Evolutionary conservation across 2,329 filamentous ascomycete species (phyloP).

Genomic region (Thielaviopsis euricoi): DNA sequence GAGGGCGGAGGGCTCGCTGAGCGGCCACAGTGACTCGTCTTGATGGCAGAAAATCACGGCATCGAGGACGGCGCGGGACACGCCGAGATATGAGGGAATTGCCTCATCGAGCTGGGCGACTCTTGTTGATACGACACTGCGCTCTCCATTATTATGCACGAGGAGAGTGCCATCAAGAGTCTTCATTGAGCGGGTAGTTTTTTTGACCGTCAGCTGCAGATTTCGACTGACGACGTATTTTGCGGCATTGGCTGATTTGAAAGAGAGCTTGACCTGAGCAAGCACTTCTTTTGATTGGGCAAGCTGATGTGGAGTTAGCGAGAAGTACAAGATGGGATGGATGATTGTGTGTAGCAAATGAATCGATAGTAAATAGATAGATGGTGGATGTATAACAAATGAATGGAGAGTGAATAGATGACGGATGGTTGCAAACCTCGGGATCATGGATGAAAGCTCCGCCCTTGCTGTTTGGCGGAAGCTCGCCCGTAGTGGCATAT

Average conservation of each 20-base stretch:
- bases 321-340: not conserved
- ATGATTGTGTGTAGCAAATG: too few relatives aligned
- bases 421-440: too few relatives aligned
- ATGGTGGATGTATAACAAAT: not conserved
- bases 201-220: slow-evolving; percentile 75
- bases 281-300: slow-evolving; percentile 51
- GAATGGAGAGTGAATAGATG: not conserved
- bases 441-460: slow-evolving; percentile 95
- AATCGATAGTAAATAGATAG: too few relatives aligned
- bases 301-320: not conserved
- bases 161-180: slow-evolving; percentile 68
- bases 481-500: slow-evolving; percentile 87
- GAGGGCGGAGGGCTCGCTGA: slow-evolving; percentile 69
- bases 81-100: slow-evolving; percentile 74
- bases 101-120: slow-evolving; percentile 68
- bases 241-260: slow-evolving; percentile 60
- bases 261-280: slow-evolving; percentile 82
- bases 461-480: slow-evolving; percentile 78
- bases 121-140: slow-evolving; percentile 60
- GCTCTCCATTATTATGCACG: slow-evolving; percentile 65
- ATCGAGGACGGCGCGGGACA: slow-evolving; percentile 78
- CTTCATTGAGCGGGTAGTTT: slow-evolving; percentile 58
- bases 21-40: slow-evolving; percentile 91
- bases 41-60: slow-evolving; percentile 98
- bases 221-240: slow-evolving; percentile 73